Base-by-base conservation (phyloP, 352 stramenopile species). In the Phytopythium montanum region DNA sequence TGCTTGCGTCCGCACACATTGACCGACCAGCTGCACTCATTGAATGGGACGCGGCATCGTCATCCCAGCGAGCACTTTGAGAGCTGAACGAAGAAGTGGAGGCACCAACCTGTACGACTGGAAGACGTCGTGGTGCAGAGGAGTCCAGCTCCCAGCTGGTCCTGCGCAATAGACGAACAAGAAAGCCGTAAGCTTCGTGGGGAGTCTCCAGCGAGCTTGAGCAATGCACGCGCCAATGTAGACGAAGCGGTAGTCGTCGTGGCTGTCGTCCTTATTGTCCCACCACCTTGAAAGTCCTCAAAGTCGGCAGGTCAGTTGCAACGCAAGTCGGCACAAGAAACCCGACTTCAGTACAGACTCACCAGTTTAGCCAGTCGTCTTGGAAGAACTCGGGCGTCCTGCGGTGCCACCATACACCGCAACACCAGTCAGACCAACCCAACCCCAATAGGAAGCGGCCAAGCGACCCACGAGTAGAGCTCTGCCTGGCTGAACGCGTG, bases 61-160 rank as follows among this genome's bases (percentile, higher is more conserved):
- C 36, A 42, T n/a, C 14, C 5, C 36, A 42, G 31, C 2, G 31
- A 36, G 6, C 31, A 10, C 5, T 36, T 36, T 10, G 9, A 14
- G 31, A 14, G 6, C 31, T 36, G 31, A 6, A 36, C 1, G 7
- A 36, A 2, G 31, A 36, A n/a, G n/a, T n/a, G n/a, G n/a, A 7
- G 2, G 12, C 19, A 42, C 36, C 14, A 14, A 42, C 85, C 85
- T 98, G 75, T 98, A 98, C 14, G 94, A 98, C 31, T 88, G 85
- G 21, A 99, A 88, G 3, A 99, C 97, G 73, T 99, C 97, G 48
- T 98, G 91, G 68, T 99, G 97, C 58, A 98, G 69, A 1, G 76
- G 75, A 8, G 97, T 99, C 61, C 67, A 87, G 31, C 94, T 98
- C 52, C 79, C 87, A 26, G 66, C 56, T 5, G 95, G 91, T 28